A percentile compares a stretch with the other conserved stretches of the same genome.
phyloP scores from a whole-genome alignment of 768 basidiomycete species.

The Suillus weaverae region DNA sequence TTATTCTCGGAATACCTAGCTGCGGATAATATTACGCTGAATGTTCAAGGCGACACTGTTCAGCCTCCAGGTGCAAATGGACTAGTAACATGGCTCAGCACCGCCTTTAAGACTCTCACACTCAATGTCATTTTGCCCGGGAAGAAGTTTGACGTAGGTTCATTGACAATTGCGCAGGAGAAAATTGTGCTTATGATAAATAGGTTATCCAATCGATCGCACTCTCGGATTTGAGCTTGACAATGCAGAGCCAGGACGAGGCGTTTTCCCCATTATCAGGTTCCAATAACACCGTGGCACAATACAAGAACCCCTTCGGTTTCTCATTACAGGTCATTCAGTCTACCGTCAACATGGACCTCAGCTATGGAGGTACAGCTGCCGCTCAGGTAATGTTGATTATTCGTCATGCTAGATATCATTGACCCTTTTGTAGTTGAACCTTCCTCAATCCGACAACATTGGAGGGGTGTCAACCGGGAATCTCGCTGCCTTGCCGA shows the following conservation, averaged over 20 bases:
- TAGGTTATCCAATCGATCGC: constrained; percentile 66
- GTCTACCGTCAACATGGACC: constrained; percentile 52
- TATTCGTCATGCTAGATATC: constrained; percentile 5
- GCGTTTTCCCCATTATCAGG: constrained; percentile 61
- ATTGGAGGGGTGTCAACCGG: constrained; percentile 70
- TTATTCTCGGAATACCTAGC: constrained; percentile 69
- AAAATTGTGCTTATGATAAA: constrained; percentile 2
- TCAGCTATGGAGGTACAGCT: constrained; percentile 47
- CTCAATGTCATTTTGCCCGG: constrained; percentile 65
- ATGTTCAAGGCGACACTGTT: constrained; percentile 59
- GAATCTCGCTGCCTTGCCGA: constrained; percentile 57
- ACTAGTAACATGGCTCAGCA: constrained; percentile 61
- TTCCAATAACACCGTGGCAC: constrained; percentile 53
- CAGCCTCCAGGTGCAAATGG: constrained; percentile 52
- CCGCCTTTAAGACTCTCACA: constrained; percentile 68
- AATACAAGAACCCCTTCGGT: constrained; percentile 75
- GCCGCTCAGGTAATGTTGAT: constrained; percentile 47
- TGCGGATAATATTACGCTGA: constrained; percentile 61
- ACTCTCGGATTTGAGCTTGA: constrained; percentile 55
- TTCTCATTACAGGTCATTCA: constrained; percentile 68
- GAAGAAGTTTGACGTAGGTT: constrained; percentile 49
- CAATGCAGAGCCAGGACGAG: constrained; percentile 50
- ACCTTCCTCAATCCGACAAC: constrained; percentile 47
- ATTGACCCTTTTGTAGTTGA: constrained; percentile 38
- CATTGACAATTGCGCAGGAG: neutral